A percentile compares a stretch with the other conserved stretches of the same genome.
Evolutionary conservation across 2,329 filamentous ascomycete genomes (phyloP).

Genomic region (Phoma sp.): DNA sequence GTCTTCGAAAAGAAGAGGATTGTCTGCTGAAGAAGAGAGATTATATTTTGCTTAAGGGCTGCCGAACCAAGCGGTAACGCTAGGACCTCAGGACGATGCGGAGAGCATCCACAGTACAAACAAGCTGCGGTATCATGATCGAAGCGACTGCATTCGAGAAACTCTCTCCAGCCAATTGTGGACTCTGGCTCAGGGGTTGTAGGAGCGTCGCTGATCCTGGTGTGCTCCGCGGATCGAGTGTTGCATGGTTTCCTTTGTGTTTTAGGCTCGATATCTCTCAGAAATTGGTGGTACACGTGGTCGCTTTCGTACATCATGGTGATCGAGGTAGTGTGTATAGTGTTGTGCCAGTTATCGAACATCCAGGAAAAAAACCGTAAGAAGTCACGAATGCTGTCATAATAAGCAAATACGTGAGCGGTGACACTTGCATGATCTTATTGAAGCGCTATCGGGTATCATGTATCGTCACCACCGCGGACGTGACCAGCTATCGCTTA

Average conservation of each 20-base stretch:
- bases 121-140: background rate
- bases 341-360: background rate
- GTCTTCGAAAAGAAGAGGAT: background rate
- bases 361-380: too few species aligned
- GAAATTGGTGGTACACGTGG: background rate
- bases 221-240: background rate
- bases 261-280: background rate
- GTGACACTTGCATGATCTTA: background rate
- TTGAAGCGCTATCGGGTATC: constrained; percentile 23
- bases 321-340: background rate
- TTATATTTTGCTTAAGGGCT: background rate
- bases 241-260: background rate
- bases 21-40: background rate
- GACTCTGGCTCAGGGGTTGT: background rate
- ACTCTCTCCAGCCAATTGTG: background rate
- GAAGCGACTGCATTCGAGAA: background rate
- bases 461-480: background rate
- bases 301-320: background rate
- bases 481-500: background rate
- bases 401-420: background rate
- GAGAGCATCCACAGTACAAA: background rate
- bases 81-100: too few species aligned
- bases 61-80: background rate
- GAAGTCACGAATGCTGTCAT: too few species aligned
- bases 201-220: background rate